Conservation (phyloP, 768 basidiomycete species). For the Boletus edulis region DNA sequence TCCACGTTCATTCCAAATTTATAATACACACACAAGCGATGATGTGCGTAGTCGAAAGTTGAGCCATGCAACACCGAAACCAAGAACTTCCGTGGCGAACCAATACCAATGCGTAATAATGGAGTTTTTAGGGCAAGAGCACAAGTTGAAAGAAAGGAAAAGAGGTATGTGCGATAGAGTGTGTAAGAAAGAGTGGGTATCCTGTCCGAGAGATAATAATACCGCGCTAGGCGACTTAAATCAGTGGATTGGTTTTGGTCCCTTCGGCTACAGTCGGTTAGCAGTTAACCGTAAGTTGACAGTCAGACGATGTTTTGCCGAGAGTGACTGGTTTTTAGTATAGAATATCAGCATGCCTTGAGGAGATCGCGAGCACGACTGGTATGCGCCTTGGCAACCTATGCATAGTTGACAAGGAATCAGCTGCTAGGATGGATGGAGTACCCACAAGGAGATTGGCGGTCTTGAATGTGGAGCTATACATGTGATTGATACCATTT, state of each 20-base stretch:
- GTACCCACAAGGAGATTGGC: slow-evolving; percentile 67
- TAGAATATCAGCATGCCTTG: slow-evolving; percentile 46
- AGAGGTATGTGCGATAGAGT: neutral
- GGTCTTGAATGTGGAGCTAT: slow-evolving; percentile 80
- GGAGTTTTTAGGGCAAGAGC: neutral
- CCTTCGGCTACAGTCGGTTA: too few relatives aligned
- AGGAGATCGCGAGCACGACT: slow-evolving; percentile 56
- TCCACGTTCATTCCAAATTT: neutral
- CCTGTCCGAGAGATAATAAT: slow-evolving; percentile 11
- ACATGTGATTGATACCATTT: slow-evolving; percentile 80
- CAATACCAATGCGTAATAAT: slow-evolving; percentile 4
- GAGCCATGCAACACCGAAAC: neutral
- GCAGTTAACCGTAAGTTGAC: too few relatives aligned
- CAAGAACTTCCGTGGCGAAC: slow-evolving; percentile 9
- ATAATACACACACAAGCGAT: neutral
- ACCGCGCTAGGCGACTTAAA: neutral
- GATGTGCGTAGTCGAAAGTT: neutral
- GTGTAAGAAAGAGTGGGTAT: slow-evolving; percentile 17
- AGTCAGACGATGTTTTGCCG: neutral
- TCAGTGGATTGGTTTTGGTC: too few relatives aligned
- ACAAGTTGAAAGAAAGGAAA: neutral
- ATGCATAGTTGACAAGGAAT: neutral
- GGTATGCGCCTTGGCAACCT: slow-evolving; percentile 61
- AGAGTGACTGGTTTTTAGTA: neutral
- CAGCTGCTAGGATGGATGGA: slow-evolving; percentile 14